Evolutionary conservation across 768 basidiomycete genomes (phyloP).

Genomic region (Suillus luteus): DNA sequence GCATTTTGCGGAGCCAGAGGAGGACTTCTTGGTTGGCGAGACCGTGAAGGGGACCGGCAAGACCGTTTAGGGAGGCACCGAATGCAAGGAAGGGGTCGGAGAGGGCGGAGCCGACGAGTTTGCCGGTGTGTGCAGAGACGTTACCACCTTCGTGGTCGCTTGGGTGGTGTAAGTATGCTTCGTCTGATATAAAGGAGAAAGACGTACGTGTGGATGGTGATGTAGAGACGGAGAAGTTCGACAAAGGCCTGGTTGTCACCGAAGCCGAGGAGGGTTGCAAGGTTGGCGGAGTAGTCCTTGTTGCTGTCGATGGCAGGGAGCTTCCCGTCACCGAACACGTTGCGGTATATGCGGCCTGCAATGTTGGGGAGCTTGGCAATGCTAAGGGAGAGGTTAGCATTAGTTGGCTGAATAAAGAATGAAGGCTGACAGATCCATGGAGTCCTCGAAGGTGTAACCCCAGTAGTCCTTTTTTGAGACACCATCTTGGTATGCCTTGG

Average conservation of each 20-base stretch:
- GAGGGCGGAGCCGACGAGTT: conserved; percentile 91
- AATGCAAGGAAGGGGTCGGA: conserved; percentile 98
- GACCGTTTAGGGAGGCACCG: conserved; percentile 90
- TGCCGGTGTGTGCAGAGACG: conserved; percentile 93
- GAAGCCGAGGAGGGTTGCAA: conserved; percentile 89
- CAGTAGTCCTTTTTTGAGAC: conserved; percentile 96
- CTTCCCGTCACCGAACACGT: conserved; percentile 87
- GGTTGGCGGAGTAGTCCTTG: conserved; percentile 90
- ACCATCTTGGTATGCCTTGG: conserved; percentile 91
- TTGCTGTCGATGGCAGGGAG: conserved; percentile 77
- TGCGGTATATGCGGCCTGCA: conserved; percentile 89
- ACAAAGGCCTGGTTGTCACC: conserved; percentile 87
- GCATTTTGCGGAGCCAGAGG: conserved; percentile 94
- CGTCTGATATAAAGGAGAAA: not conserved
- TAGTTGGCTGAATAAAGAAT: not conserved
- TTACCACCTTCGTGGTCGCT: conserved; percentile 99
- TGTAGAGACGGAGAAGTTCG: conserved; percentile 92
- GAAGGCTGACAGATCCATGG: conserved; percentile 73
- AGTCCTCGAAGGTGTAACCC: conserved; percentile 89
- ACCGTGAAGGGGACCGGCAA: conserved; percentile 96
- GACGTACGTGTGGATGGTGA: conserved; percentile 88
- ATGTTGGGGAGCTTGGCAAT: conserved; percentile 98
- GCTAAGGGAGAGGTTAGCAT: conserved; percentile 38
- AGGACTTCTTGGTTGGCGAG: conserved; percentile 98
- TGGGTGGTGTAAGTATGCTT: conserved; percentile 2